Conservation (phyloP, 768 basidiomycete genomes). For the Suillus subaureus region DNA sequence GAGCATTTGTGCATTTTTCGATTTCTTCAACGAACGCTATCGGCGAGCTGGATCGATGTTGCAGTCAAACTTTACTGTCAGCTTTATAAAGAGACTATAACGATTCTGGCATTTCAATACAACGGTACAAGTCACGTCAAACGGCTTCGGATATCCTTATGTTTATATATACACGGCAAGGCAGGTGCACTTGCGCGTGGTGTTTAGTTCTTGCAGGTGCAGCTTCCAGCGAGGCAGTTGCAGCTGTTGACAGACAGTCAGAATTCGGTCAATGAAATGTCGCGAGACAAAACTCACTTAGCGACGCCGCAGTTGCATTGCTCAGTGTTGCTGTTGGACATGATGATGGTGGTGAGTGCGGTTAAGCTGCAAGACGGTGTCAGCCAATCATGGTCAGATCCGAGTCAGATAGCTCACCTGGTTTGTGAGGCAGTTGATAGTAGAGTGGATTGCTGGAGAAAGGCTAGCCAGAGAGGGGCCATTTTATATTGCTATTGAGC, state of each 20-base stretch:
- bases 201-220: constrained; percentile 6
- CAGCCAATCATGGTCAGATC: neutral
- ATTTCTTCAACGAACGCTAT: too few species aligned
- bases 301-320: constrained; percentile 3
- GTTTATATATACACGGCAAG: neutral
- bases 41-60: neutral
- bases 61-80: neutral
- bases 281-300: constrained; percentile 2
- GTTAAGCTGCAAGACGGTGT: neutral
- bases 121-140: neutral
- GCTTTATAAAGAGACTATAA: neutral
- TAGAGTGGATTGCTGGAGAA: neutral
- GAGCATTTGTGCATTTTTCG: too few species aligned
- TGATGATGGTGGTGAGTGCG: neutral
- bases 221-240: constrained; percentile 9
- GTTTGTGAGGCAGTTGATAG: neutral
- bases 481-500: neutral
- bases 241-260: constrained; percentile 7
- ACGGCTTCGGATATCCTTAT: neutral
- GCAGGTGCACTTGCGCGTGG: neutral
- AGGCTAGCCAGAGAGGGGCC: neutral
- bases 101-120: neutral
- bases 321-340: constrained; percentile 2
- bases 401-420: neutral
- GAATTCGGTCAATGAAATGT: neutral